Conservation (phyloP, 129 eudicot species). For the Artemisia argyi region DNA sequence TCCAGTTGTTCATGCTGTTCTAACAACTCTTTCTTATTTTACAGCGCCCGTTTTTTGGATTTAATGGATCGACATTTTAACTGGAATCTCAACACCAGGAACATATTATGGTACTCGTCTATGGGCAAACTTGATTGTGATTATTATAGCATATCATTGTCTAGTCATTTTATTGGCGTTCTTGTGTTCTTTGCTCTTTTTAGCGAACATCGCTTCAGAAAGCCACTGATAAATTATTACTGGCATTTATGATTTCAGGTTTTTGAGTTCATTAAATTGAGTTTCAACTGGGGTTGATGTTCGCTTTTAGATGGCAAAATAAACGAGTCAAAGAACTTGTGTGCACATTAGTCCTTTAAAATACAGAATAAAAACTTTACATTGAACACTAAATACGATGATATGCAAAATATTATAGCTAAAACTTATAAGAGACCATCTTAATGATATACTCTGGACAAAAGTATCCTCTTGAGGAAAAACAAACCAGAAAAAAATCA, state of each 20-base stretch:
- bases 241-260: not conserved
- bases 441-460: conserved; percentile 27
- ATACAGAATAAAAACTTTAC: not conserved
- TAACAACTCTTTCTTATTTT: conserved; percentile 14
- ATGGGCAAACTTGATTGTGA: not conserved
- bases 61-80: conserved; percentile 85
- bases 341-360: not conserved
- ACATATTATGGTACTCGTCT: conserved; percentile 19
- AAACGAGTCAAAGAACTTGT: not conserved
- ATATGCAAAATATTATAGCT: conserved; percentile 1
- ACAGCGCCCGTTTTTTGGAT: conserved; percentile 73
- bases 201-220: not conserved
- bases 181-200: not conserved
- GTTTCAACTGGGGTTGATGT: not conserved
- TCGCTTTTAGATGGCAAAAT: not conserved
- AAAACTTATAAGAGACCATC: not conserved
- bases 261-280: not conserved
- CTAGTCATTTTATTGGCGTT: not conserved
- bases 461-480: conserved; percentile 8
- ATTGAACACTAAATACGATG: not conserved
- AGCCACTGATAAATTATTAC: not conserved
- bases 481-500: conserved; percentile 30
- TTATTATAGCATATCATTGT: conserved; percentile 20
- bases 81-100: conserved; percentile 12
- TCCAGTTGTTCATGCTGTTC: not conserved